Evolutionary conservation across 768 basidiomycete species (phyloP).

Genomic region (Strobilomyces echinocephalus): DNA sequence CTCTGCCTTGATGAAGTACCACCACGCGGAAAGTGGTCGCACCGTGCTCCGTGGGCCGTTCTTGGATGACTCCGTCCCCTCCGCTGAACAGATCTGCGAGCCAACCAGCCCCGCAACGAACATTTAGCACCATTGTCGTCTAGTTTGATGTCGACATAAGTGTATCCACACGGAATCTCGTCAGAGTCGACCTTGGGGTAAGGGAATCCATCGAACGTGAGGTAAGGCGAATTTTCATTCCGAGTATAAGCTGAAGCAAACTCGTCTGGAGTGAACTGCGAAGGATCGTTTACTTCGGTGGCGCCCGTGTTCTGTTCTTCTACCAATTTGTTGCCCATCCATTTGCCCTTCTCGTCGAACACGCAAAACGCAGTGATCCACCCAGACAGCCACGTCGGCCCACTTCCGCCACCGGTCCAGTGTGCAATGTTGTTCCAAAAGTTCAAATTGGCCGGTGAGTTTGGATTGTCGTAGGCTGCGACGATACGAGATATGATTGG

Average conservation of each 20-base stretch:
- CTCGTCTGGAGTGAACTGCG: neutral
- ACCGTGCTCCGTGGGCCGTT: too few relatives aligned
- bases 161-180: neutral
- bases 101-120: neutral
- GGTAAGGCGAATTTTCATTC: neutral
- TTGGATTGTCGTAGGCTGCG: neutral
- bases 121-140: neutral
- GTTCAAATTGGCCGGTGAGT: neutral
- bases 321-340: neutral
- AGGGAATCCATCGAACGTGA: neutral
- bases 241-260: neutral
- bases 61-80: neutral
- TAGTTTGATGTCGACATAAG: neutral
- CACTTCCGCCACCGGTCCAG: neutral
- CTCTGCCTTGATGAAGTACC: too few relatives aligned
- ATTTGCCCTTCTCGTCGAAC: neutral
- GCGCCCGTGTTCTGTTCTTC: neutral
- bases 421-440: neutral
- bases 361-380: neutral
- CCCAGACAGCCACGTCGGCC: neutral
- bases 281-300: neutral
- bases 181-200: neutral
- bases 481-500: conserved; percentile 18
- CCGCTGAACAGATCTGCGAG: neutral
- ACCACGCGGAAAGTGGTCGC: too few relatives aligned